phyloP scores from a whole-genome alignment of 179 eudicot species.

The Corrigiola litoralis region DNA sequence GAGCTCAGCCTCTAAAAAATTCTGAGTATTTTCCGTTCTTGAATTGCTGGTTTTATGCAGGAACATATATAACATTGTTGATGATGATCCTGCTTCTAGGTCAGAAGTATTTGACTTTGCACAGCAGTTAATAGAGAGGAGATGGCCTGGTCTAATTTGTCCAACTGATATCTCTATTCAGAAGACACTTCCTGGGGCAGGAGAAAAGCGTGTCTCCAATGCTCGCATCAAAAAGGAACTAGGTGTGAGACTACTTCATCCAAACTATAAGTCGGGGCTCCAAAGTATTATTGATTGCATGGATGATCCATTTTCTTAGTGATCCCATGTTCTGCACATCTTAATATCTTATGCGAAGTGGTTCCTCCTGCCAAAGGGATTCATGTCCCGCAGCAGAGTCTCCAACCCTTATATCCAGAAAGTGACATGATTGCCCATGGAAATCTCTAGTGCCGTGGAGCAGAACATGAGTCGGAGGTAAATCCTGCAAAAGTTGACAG shows the following conservation, averaged over 20 bases:
- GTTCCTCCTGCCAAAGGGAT: no score
- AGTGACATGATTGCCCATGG: no score
- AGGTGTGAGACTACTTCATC: constrained; percentile 51
- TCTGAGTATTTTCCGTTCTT: neutral
- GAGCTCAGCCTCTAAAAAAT: neutral
- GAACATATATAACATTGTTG: constrained; percentile 63
- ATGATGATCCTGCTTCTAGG: constrained; percentile 85
- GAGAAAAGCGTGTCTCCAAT: constrained; percentile 74
- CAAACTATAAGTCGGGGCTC: constrained; percentile 71
- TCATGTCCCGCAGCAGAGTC: no score
- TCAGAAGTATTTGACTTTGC: constrained; percentile 59
- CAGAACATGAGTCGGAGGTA: no score
- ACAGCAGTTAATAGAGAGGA: constrained; percentile 44
- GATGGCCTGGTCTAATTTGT: constrained; percentile 46
- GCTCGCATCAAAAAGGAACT: constrained; percentile 60
- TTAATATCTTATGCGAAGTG: no score
- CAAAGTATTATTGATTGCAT: constrained; percentile 50
- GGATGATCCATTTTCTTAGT: constrained; percentile 20
- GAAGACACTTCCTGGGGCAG: constrained; percentile 13
- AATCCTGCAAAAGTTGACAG: no score
- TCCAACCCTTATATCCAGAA: no score
- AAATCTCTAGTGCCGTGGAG: no score
- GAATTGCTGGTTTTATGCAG: constrained; percentile 25
- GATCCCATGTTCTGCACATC: neutral
- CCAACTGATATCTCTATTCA: constrained; percentile 6